These are phyloP conservation scores for Botrytis tulipae DNA, from an alignment of 2,329 filamentous ascomycete species.

Conservation along the genomic window DNA sequence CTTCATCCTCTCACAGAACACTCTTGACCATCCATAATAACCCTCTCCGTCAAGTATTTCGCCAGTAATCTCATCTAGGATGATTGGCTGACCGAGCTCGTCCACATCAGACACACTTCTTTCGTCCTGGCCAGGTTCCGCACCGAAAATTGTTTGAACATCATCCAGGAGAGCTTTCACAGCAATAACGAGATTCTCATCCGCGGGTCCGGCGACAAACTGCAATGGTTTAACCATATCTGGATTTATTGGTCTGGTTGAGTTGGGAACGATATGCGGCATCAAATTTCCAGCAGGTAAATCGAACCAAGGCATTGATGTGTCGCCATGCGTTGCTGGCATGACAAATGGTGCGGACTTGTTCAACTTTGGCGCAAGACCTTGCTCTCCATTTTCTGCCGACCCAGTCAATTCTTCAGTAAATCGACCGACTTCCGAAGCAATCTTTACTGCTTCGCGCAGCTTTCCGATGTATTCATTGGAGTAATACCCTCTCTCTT, in stretches of 20 bases:
- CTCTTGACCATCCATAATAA: slow-evolving; percentile 84
- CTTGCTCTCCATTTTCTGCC: slow-evolving; percentile 25
- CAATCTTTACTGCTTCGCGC: slow-evolving; percentile 54
- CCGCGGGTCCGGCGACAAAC: slow-evolving; percentile 65
- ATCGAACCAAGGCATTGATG: slow-evolving; percentile 73
- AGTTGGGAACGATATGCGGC: slow-evolving; percentile 74
- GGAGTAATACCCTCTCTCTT: slow-evolving; percentile 61
- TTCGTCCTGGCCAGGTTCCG: slow-evolving; percentile 49
- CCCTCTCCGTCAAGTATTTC: slow-evolving; percentile 63
- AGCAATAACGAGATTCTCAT: slow-evolving; percentile 61
- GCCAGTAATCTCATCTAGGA: slow-evolving; percentile 64
- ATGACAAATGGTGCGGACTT: slow-evolving; percentile 65
- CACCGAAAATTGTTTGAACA: slow-evolving; percentile 65
- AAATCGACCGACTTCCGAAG: slow-evolving; percentile 37
- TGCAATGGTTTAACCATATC: slow-evolving; percentile 69
- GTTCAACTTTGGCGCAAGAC: slow-evolving; percentile 51
- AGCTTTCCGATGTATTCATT: slow-evolving; percentile 55
- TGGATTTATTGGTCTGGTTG: slow-evolving; percentile 69
- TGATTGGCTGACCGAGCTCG: slow-evolving; percentile 68
- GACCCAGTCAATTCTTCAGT: slow-evolving; percentile 27
- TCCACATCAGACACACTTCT: slow-evolving; percentile 62
- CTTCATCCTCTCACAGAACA: slow-evolving; percentile 81
- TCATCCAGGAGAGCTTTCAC: slow-evolving; percentile 70
- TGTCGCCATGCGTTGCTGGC: slow-evolving; percentile 75
- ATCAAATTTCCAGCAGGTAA: slow-evolving; percentile 80